phyloP scores from a whole-genome alignment of 139 green algal genomes.

The Chlamydomonas applanata region DNA sequence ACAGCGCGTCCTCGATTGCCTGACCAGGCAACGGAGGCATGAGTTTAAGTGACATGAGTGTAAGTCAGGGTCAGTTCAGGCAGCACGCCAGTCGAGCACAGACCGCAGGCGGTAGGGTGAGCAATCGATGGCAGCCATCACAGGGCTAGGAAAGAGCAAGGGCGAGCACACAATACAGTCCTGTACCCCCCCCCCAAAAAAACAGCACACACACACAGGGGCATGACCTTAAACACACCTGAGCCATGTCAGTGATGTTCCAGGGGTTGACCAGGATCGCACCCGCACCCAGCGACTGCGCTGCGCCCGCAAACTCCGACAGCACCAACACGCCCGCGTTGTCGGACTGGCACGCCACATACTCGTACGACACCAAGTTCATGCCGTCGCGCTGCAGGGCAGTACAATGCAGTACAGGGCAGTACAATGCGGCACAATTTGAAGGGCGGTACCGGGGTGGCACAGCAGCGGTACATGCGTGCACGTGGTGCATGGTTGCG shows the following conservation, averaged over 20 bases:
- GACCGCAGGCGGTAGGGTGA: not conserved
- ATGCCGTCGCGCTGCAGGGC: constrained; percentile 74
- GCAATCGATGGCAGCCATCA: not conserved
- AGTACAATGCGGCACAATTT: no score
- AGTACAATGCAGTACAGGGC: constrained; percentile 23
- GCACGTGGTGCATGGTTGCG: no score
- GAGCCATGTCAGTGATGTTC: constrained; percentile 94
- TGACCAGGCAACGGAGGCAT: not conserved
- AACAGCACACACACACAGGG: not conserved
- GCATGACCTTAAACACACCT: constrained; percentile 6
- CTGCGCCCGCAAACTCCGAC: constrained; percentile 88
- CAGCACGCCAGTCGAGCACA: not conserved
- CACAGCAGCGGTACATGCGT: no score
- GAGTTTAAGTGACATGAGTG: no score
- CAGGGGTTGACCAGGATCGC: constrained; percentile 98
- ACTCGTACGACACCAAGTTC: constrained; percentile 91
- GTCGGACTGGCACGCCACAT: constrained; percentile 86
- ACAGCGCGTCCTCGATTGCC: constrained; percentile 86
- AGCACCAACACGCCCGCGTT: constrained; percentile 94
- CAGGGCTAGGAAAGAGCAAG: no score
- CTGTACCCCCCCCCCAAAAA: not conserved
- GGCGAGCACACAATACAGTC: no score
- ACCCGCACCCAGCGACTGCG: constrained; percentile 64
- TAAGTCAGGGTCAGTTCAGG: no score
- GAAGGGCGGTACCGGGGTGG: no score